Base-by-base conservation (phyloP, 331 rosid genomes). In the Spiraea crenata region DNA sequence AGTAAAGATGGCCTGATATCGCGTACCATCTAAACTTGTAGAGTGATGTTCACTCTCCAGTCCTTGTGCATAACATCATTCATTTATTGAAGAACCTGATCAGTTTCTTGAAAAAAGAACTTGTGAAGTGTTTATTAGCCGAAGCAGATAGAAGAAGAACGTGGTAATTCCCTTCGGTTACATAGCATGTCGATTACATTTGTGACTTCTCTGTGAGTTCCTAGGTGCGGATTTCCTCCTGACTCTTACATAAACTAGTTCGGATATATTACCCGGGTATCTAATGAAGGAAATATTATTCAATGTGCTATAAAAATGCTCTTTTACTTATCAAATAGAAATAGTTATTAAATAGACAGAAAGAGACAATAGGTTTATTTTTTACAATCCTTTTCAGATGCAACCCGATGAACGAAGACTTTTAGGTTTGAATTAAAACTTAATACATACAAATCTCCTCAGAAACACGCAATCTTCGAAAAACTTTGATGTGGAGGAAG, bases 11-110 rank as follows among this genome's bases (percentile, higher is more conserved):
- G 5, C 60, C 55, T 51, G 4, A 50, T 40, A 17, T 61, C 39
- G 60, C 59, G 41, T 42, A 51, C 71, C 59, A 15, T 70, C 48
- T 13, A 61, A 58, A 39, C 46, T 50, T 49, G 6, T 59, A 47
- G 63, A 58, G 50, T 74, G 65, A 57, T 61, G 47, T 72, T 72
- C 59, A 44, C 67, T 19, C 46, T 39, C 57, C 48, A 46, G 75
- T 52, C 37, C 51, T 9, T 38, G 73, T 54, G 54, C 19, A 68
- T 68, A 11, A 52, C 59, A 40, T 38, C 72, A 62, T 66, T 66
- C 59, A 48, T 67, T 46, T 45, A 58, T 59, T 19, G 15, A 48
- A 40, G 41, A 71, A 49, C 12, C 9, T 52, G 50, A 44, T 62
- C 15, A 47, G 44, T 9, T 17, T 39, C 49, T 4, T 5, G 13